These are phyloP conservation scores for Saccharomycopsis oosterbeekiorum DNA, from an alignment of 805 yeast species.

Conservation along the genomic window DNA sequence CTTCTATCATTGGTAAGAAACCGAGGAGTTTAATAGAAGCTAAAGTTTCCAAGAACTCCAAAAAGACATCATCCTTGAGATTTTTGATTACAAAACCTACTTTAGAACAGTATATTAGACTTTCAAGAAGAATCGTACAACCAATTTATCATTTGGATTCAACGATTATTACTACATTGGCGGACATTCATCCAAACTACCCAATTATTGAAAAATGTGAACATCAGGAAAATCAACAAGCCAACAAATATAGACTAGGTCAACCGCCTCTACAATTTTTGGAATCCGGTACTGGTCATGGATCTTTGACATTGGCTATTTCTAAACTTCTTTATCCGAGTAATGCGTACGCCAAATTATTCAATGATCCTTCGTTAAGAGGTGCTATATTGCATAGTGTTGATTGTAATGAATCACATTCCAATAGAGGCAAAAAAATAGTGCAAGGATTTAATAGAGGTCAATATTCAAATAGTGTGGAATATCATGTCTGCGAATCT, in stretches of 20 bases:
- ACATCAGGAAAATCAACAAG: not conserved
- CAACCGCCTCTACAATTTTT: conserved; percentile 31
- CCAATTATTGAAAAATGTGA: conserved; percentile 23
- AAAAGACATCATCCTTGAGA: not conserved
- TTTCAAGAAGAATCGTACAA: conserved; percentile 35
- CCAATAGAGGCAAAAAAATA: conserved; percentile 33
- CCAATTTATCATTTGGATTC: conserved; percentile 45
- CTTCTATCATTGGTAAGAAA: conserved; percentile 30
- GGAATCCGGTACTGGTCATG: conserved; percentile 51
- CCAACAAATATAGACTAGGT: not conserved
- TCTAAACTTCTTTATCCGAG: conserved; percentile 35
- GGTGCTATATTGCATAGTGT: conserved; percentile 40
- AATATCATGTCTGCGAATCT: conserved; percentile 33
- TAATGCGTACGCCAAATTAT: conserved; percentile 28
- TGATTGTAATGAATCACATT: conserved; percentile 33
- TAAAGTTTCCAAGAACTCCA: not conserved
- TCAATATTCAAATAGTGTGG: conserved; percentile 34
- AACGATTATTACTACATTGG: conserved; percentile 34
- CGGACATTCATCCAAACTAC: conserved; percentile 37
- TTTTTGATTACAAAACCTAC: conserved; percentile 25
- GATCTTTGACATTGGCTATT: conserved; percentile 37
- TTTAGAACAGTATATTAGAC: conserved; percentile 37
- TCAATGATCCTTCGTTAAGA: conserved; percentile 21
- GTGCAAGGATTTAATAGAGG: conserved; percentile 34
- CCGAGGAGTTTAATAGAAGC: conserved; percentile 27